Evolutionary conservation across 2,329 filamentous ascomycete species (phyloP).

Genomic region (Trichoderma cornu-damae): DNA sequence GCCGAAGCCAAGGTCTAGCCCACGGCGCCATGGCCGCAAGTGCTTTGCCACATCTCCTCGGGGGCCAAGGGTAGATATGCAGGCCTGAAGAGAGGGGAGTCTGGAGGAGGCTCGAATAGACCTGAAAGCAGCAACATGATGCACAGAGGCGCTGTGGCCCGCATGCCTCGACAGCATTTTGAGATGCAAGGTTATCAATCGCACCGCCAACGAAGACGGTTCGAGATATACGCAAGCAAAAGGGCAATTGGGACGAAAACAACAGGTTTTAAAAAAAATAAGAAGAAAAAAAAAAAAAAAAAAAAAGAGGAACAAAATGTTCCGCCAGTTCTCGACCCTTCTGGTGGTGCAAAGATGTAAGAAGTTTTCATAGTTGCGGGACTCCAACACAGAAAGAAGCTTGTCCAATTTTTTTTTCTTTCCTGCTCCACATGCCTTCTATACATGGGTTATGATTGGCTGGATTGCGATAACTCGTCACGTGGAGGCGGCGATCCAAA

Average conservation of each 20-base stretch:
- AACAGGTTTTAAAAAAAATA: constrained; percentile 8
- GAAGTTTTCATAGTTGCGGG: constrained; percentile 16
- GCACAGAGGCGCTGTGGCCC: constrained; percentile 28
- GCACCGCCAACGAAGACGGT: constrained; percentile 11
- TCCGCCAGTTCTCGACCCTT: constrained; percentile 5
- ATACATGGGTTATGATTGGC: constrained; percentile 6
- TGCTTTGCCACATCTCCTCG: constrained; percentile 29
- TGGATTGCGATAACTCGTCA: not conserved
- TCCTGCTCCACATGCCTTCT: not conserved
- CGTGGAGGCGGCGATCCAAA: constrained; percentile 6
- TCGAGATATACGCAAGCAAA: constrained; percentile 1
- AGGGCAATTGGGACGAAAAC: not conserved
- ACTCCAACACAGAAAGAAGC: not conserved
- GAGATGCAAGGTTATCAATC: constrained; percentile 16
- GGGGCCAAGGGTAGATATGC: constrained; percentile 21
- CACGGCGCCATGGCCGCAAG: constrained; percentile 29
- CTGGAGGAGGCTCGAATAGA: constrained; percentile 22
- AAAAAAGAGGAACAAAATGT: constrained; percentile 9
- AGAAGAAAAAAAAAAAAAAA: not conserved
- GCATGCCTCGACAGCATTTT: constrained; percentile 37
- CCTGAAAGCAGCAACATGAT: constrained; percentile 21
- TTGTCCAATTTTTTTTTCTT: constrained; percentile 8
- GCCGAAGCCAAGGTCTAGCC: constrained; percentile 22
- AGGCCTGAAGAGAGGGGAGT: constrained; percentile 20
- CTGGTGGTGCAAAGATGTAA: constrained; percentile 5